Percentiles rank a stretch among this genome's conserved stretches.
phyloP scores from a whole-genome alignment of 2,329 filamentous ascomycete genomes.

The Dactylonectria macrodidyma region DNA sequence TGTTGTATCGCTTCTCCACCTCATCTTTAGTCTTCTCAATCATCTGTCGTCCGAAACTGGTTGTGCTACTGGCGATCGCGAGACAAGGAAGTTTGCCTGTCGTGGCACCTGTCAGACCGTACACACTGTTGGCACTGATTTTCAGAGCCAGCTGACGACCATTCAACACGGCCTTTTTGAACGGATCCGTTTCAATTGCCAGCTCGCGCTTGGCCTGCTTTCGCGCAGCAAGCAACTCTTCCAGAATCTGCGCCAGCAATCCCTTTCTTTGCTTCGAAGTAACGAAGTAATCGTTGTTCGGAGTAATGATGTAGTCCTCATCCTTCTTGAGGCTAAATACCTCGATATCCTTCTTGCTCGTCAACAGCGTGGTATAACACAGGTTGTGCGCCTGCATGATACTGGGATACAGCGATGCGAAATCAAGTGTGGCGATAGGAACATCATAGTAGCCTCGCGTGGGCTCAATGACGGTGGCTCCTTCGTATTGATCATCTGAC shows the following conservation, averaged over 20 bases:
- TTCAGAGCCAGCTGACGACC: slow-evolving; percentile 97
- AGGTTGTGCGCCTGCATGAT: slow-evolving; percentile 99
- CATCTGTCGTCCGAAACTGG: slow-evolving; percentile 97
- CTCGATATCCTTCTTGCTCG: slow-evolving; percentile 81
- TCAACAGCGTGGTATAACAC: slow-evolving; percentile 89
- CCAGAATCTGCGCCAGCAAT: slow-evolving; percentile 92
- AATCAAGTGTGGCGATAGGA: slow-evolving; percentile 97
- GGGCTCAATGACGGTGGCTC: slow-evolving; percentile 97
- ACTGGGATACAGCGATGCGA: slow-evolving; percentile 97
- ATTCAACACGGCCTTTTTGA: slow-evolving; percentile 98
- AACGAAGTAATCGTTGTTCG: slow-evolving; percentile 93
- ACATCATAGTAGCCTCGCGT: slow-evolving; percentile 94
- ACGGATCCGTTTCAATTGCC: slow-evolving; percentile 89
- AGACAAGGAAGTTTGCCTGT: slow-evolving; percentile 96
- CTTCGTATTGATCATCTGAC: slow-evolving; percentile 93
- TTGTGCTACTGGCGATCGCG: slow-evolving; percentile 95
- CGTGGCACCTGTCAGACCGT: slow-evolving; percentile 96
- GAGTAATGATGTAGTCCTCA: slow-evolving; percentile 96
- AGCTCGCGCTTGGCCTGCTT: slow-evolving; percentile 96
- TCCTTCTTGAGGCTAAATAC: slow-evolving; percentile 85
- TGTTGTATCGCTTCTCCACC: slow-evolving; percentile 90
- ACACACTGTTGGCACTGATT: slow-evolving; percentile 97
- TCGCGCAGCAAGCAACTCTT: slow-evolving; percentile 91
- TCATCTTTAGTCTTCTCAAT: slow-evolving; percentile 99
- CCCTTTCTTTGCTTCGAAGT: slow-evolving; percentile 92